A percentile compares a stretch with the other conserved stretches of the same genome.
Evolutionary conservation across 306 rosid genomes (phyloP).

Genomic region (Lagenaria siceraria): DNA sequence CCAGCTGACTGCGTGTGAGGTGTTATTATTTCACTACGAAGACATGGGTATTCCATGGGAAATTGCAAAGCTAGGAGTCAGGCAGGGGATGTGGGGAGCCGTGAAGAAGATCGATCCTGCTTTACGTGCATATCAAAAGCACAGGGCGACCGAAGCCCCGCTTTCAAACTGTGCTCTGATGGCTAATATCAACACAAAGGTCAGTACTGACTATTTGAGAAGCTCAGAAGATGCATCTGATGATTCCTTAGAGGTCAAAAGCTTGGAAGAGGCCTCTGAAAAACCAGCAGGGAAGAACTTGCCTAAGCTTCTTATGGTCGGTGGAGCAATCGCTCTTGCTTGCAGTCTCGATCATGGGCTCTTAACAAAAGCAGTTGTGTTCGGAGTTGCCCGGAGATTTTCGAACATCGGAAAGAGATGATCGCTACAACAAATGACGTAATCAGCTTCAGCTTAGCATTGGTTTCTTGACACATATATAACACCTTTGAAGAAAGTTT

Average conservation of each 20-base stretch:
- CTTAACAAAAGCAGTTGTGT: slow-evolving; percentile 75
- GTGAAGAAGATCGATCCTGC: slow-evolving; percentile 87
- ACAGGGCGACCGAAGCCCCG: slow-evolving; percentile 42
- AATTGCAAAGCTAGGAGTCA: slow-evolving; percentile 84
- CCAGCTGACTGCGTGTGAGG: slow-evolving; percentile 69
- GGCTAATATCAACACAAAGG: slow-evolving; percentile 65
- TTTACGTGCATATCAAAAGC: slow-evolving; percentile 51
- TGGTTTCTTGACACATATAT: not conserved
- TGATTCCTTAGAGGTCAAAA: slow-evolving; percentile 27
- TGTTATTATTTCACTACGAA: slow-evolving; percentile 72
- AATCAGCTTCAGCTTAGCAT: not conserved
- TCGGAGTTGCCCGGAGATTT: slow-evolving; percentile 84
- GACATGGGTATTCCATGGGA: slow-evolving; percentile 99
- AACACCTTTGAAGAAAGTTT: not conserved
- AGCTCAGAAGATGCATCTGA: slow-evolving; percentile 30
- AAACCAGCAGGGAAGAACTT: slow-evolving; percentile 55
- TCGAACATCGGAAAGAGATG: slow-evolving; percentile 53
- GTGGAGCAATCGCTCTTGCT: slow-evolving; percentile 79
- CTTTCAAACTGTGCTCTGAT: slow-evolving; percentile 46
- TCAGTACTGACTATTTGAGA: slow-evolving; percentile 47
- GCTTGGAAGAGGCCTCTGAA: slow-evolving; percentile 17
- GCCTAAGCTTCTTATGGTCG: slow-evolving; percentile 59
- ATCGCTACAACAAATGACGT: not conserved
- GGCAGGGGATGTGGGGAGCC: slow-evolving; percentile 99
- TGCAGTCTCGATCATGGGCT: slow-evolving; percentile 81